Conservation (phyloP, 805 yeast genomes). For the Jamesozyma gamospora region DNA sequence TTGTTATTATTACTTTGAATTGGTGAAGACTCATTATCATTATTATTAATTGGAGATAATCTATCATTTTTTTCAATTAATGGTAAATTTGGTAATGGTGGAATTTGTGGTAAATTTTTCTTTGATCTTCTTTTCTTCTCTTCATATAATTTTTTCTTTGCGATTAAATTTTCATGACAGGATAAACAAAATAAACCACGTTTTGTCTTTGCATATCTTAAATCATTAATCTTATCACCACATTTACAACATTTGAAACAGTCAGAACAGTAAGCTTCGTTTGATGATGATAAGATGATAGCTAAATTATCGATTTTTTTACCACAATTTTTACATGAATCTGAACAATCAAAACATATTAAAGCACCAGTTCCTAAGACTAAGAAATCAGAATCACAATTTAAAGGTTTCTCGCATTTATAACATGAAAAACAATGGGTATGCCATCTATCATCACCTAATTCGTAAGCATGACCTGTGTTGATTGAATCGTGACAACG, state of each 20-base stretch:
- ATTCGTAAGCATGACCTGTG: slow-evolving; percentile 91
- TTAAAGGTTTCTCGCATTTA: slow-evolving; percentile 65
- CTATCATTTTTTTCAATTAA: too few species aligned
- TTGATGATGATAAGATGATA: slow-evolving; percentile 73
- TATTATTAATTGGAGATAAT: too few species aligned
- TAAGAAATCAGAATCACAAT: slow-evolving; percentile 80
- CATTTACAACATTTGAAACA: slow-evolving; percentile 92
- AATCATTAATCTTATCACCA: slow-evolving; percentile 75
- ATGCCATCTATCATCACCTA: slow-evolving; percentile 95
- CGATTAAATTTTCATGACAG: slow-evolving; percentile 80
- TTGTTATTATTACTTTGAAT: too few species aligned
- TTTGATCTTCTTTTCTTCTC: slow-evolving; percentile 22
- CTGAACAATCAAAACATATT: slow-evolving; percentile 89
- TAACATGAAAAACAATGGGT: slow-evolving; percentile 86
- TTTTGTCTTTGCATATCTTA: slow-evolving; percentile 86
- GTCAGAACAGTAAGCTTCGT: slow-evolving; percentile 84
- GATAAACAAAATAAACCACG: slow-evolving; percentile 89
- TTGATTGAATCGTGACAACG: slow-evolving; percentile 47
- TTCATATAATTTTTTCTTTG: slow-evolving; percentile 50
- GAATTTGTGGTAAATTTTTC: slow-evolving; percentile 17
- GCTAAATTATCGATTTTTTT: slow-evolving; percentile 91
- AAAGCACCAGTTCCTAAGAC: slow-evolving; percentile 89
- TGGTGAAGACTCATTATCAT: too few species aligned
- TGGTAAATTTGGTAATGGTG: neutral
- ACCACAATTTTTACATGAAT: slow-evolving; percentile 76